phyloP scores from a whole-genome alignment of 306 rosid genomes.

The Cucumis melo region DNA sequence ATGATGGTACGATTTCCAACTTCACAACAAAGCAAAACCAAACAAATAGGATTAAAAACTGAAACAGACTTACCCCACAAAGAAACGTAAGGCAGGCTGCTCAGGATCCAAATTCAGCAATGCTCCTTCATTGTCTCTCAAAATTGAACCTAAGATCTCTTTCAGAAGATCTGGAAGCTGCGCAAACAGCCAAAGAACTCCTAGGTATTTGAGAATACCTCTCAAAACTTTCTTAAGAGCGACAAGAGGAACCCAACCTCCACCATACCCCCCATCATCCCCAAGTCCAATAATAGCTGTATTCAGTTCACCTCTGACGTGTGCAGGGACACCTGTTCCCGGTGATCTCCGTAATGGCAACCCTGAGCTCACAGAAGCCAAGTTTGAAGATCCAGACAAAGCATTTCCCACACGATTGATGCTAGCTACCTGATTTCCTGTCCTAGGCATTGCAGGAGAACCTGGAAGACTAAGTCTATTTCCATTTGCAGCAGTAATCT shows the following conservation, averaged over 20 bases:
- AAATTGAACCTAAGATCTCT: slow-evolving; percentile 88
- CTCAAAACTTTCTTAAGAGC: slow-evolving; percentile 96
- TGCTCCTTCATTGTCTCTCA: slow-evolving; percentile 97
- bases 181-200: slow-evolving; percentile 95
- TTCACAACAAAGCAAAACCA: background rate
- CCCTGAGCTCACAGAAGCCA: slow-evolving; percentile 54
- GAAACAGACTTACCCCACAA: slow-evolving; percentile 64
- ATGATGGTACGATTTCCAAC: background rate
- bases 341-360: slow-evolving; percentile 68
- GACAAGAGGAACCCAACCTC: slow-evolving; percentile 99
- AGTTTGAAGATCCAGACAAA: slow-evolving; percentile 62
- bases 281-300: slow-evolving; percentile 99
- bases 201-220: slow-evolving; percentile 96
- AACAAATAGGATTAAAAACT: background rate
- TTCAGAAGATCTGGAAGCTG: slow-evolving; percentile 90
- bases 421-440: slow-evolving; percentile 62
- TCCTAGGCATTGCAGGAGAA: slow-evolving; percentile 67
- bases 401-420: slow-evolving; percentile 73
- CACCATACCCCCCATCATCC: slow-evolving; percentile 99
- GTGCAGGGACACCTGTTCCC: slow-evolving; percentile 92
- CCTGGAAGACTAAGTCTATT: slow-evolving; percentile 53
- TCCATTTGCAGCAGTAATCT: slow-evolving; percentile 57
- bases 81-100: slow-evolving; percentile 98
- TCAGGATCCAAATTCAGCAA: slow-evolving; percentile 93
- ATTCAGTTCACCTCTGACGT: slow-evolving; percentile 91